These are phyloP conservation scores for Ustilago xerochloae DNA, from an alignment of 1,284 basidiomycete species.

Conservation along the genomic window DNA sequence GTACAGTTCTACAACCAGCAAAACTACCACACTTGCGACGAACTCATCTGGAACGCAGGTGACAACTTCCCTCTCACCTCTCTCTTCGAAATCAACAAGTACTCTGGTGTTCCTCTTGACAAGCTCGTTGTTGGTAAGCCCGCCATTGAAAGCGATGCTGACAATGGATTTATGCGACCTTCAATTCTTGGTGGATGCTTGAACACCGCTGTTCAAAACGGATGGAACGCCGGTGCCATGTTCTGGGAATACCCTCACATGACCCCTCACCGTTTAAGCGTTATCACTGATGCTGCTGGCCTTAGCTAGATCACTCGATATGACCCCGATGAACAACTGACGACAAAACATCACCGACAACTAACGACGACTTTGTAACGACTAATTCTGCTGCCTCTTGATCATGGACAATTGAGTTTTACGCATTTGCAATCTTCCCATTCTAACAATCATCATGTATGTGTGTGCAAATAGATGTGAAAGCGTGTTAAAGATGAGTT, in stretches of 20 bases:
- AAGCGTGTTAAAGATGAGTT: no score
- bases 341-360: no score
- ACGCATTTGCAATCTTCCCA: neutral
- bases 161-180: conserved; percentile 74
- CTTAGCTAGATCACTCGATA: conserved; percentile 9
- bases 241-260: conserved; percentile 55
- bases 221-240: conserved; percentile 74
- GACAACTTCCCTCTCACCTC: conserved; percentile 72
- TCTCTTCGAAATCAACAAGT: conserved; percentile 76
- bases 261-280: conserved; percentile 40
- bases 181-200: conserved; percentile 74
- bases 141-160: conserved; percentile 72
- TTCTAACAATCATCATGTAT: neutral
- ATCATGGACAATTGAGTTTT: conserved; percentile 34
- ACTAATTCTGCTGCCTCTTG: conserved; percentile 31
- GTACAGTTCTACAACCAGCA: conserved; percentile 59
- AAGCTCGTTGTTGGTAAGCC: conserved; percentile 77
- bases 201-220: conserved; percentile 72
- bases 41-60: conserved; percentile 73
- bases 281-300: conserved; percentile 42
- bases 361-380: no score
- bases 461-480: neutral
- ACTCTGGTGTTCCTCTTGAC: conserved; percentile 71
- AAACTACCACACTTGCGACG: conserved; percentile 49
- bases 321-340: no score